Conservation (phyloP, 192 early-diverging fungal species). For the Backusella psychrophila region DNA sequence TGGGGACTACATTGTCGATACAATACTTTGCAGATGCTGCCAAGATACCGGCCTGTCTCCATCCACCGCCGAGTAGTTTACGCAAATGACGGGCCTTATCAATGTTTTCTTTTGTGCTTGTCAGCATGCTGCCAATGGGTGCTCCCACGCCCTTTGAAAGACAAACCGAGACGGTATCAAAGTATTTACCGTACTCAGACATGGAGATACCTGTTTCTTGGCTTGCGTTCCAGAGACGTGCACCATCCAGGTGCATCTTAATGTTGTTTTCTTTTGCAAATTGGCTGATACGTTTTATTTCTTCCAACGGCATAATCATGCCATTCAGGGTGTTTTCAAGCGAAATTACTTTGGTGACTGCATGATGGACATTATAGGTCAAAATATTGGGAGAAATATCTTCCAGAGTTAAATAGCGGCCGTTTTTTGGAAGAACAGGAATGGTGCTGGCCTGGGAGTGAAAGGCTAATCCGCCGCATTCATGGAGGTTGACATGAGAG, state of each 20-base stretch:
- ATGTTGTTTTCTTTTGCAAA: slow-evolving; percentile 56
- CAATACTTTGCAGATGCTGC: slow-evolving; percentile 76
- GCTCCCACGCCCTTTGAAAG: slow-evolving; percentile 95
- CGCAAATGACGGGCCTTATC: slow-evolving; percentile 79
- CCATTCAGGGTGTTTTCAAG: slow-evolving; percentile 94
- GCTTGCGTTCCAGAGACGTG: slow-evolving; percentile 88
- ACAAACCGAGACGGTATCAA: slow-evolving; percentile 87
- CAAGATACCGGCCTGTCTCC: slow-evolving; percentile 85
- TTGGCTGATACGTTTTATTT: slow-evolving; percentile 65
- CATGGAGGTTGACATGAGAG: slow-evolving; percentile 77
- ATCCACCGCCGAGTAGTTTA: slow-evolving; percentile 91
- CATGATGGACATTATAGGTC: slow-evolving; percentile 28
- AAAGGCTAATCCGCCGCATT: slow-evolving; percentile 82
- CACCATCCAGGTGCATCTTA: slow-evolving; percentile 85
- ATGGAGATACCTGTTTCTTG: slow-evolving; percentile 66
- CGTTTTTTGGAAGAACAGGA: slow-evolving; percentile 56
- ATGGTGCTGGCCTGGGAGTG: slow-evolving; percentile 72
- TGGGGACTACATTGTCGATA: slow-evolving; percentile 71
- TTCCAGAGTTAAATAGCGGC: slow-evolving; percentile 59
- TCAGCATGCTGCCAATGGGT: slow-evolving; percentile 84
- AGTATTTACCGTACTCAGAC: slow-evolving; percentile 64
- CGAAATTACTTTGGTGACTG: slow-evolving; percentile 77
- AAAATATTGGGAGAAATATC: slow-evolving; percentile 62
- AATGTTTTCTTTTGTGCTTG: slow-evolving; percentile 68
- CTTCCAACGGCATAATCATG: slow-evolving; percentile 75